Base-by-base conservation (phyloP, 179 eudicot genomes). In the Corrigiola litoralis region DNA sequence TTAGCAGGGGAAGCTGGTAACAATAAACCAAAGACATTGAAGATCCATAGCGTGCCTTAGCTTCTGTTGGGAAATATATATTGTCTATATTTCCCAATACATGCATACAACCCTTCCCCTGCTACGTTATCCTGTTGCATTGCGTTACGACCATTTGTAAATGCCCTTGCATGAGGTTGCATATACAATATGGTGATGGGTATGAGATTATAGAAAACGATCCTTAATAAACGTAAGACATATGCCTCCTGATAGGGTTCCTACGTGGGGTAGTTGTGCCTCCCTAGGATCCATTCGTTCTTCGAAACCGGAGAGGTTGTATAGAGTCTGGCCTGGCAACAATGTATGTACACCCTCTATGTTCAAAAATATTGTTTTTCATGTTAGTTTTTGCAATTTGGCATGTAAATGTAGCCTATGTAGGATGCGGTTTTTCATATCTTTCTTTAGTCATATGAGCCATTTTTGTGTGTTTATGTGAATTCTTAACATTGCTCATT, bases 251-350 rank as follows among this genome's bases (percentile, higher is more conserved):
- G 73, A 62, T 48, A 56, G 74, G 36, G 25, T 38, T 58, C 45
- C 70, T 7, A 27, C 77, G 28, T 56, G 74, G 67, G n/a, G n/a
- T n/a, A 50, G 49, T 49, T 58, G 51, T 53, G 48, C 29, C 33
- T 66, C 73, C 44, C 80, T 69, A 47, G 32, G 20, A 17, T 61
- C 70, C 2, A 67, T 59, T 51, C 56, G 66, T 3, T 51, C 56
- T 8, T 54, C 66, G 23, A 70, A 70, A 38, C 78, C 78, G 12
- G 79, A 76, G 63, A 76, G 79, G 72, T 66, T 80, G 1, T 80
- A 80, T 62, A 70, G 34, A 53, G 84, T 80, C 66, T 80, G 84
- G 84, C 84, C 79, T 42, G 84, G 84, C 33, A 76, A 76, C 69
- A 80, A 76, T 70, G 84, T 80, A 76, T 31, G 84, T 32, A 14